Conservation (phyloP, 2,329 filamentous ascomycete genomes). For the Alternaria ethzedia region DNA sequence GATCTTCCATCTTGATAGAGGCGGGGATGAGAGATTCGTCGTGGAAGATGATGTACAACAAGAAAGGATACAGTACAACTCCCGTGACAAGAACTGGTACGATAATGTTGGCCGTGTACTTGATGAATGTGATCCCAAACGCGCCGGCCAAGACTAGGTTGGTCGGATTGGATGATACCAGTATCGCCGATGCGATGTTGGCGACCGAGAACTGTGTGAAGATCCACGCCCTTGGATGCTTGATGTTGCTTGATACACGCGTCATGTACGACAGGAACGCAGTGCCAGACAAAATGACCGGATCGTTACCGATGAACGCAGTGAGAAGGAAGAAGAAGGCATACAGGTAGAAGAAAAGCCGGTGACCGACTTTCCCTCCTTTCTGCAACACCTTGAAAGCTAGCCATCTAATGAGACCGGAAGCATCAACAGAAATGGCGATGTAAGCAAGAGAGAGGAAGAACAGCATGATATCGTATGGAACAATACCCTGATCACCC, state of each 20-base stretch:
- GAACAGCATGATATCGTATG: conserved; percentile 76
- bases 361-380: conserved; percentile 70
- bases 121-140: conserved; percentile 73
- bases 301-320: conserved; percentile 75
- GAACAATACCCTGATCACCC: conserved; percentile 69
- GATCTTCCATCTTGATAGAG: conserved; percentile 71
- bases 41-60: conserved; percentile 73
- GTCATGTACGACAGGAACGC: conserved; percentile 81
- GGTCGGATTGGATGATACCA: conserved; percentile 80
- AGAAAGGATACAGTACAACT: conserved; percentile 71
- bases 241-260: conserved; percentile 74
- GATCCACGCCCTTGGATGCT: conserved; percentile 75
- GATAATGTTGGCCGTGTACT: conserved; percentile 79
- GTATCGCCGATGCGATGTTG: conserved; percentile 75
- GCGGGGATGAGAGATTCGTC: conserved; percentile 68
- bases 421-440: conserved; percentile 78
- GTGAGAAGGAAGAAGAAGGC: conserved; percentile 73
- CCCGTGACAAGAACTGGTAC: conserved; percentile 73
- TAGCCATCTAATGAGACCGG: conserved; percentile 72
- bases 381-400: conserved; percentile 74
- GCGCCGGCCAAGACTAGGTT: conserved; percentile 77
- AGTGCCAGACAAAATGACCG: conserved; percentile 76
- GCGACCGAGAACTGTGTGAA: conserved; percentile 73
- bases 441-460: conserved; percentile 78
- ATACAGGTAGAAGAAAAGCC: conserved; percentile 76